Evolutionary conservation across 306 rosid species (phyloP).

Genomic region (Gastrolobium villosum): DNA sequence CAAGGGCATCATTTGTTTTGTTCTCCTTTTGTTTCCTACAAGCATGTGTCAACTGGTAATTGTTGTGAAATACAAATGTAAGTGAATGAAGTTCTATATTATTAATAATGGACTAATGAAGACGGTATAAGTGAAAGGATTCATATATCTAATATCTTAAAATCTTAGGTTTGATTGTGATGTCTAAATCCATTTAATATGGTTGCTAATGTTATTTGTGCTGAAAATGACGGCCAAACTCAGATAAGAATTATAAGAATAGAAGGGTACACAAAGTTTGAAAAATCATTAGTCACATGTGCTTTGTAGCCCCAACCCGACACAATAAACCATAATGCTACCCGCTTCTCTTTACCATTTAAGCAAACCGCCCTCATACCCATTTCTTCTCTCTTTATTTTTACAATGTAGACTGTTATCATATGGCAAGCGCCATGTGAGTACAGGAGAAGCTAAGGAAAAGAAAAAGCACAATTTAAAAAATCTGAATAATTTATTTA

Average conservation of each 20-base stretch:
- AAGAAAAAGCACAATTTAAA: conserved; percentile 55
- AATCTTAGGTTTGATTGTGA: too few relatives aligned
- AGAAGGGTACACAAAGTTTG: conserved; percentile 21
- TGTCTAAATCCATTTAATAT: too few relatives aligned
- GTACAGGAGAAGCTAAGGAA: conserved; percentile 50
- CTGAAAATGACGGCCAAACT: not conserved
- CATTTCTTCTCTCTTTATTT: not conserved
- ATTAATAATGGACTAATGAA: too few relatives aligned
- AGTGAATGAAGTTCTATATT: too few relatives aligned
- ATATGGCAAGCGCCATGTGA: conserved; percentile 53
- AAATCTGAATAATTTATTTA: conserved; percentile 39
- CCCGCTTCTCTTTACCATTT: conserved; percentile 24
- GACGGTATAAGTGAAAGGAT: too few relatives aligned
- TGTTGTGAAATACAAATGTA: too few relatives aligned
- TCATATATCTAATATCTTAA: too few relatives aligned
- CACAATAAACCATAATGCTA: conserved; percentile 39
- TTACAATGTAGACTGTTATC: conserved; percentile 5
- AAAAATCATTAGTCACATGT: conserved; percentile 56
- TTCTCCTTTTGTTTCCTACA: too few relatives aligned
- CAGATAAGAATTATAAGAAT: not conserved
- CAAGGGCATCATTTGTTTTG: too few relatives aligned
- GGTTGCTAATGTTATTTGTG: not conserved
- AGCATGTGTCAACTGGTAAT: too few relatives aligned
- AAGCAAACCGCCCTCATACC: conserved; percentile 21
- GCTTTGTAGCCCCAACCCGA: conserved; percentile 46